These are phyloP conservation scores for Tanozyma kutaoensis DNA, from an alignment of 805 yeast genomes.

Conservation along the genomic window DNA sequence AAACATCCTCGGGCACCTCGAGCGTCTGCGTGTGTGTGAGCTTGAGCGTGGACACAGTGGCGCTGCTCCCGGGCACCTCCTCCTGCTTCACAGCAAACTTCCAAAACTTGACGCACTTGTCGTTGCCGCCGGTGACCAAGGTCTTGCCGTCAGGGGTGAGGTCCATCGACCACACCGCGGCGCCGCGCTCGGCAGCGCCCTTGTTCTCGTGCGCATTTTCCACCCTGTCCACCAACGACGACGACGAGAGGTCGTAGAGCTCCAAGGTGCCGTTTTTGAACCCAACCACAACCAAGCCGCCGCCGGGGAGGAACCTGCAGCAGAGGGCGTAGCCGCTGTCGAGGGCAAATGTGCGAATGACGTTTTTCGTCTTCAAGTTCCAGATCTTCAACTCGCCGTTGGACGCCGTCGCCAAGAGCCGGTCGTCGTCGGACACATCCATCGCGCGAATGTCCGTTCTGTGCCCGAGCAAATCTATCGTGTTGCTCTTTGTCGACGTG, in stretches of 20 bases:
- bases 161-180: slow-evolving; percentile 85
- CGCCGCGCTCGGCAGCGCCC: slow-evolving; percentile 16
- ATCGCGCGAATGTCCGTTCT: slow-evolving; percentile 79
- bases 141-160: slow-evolving; percentile 75
- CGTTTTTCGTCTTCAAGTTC: slow-evolving; percentile 63
- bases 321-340: slow-evolving; percentile 81
- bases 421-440: slow-evolving; percentile 71
- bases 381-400: slow-evolving; percentile 83
- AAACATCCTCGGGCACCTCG: slow-evolving; percentile 76
- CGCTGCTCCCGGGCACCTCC: slow-evolving; percentile 54
- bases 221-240: slow-evolving; percentile 55
- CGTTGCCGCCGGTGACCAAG: slow-evolving; percentile 88
- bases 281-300: slow-evolving; percentile 74
- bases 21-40: slow-evolving; percentile 67
- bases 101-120: slow-evolving; percentile 86
- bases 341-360: slow-evolving; percentile 60
- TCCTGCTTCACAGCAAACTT: slow-evolving; percentile 57
- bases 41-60: slow-evolving; percentile 37
- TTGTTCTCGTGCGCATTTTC: slow-evolving; percentile 48
- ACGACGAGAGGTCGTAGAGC: slow-evolving; percentile 75
- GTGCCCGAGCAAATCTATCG: slow-evolving; percentile 74
- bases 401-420: slow-evolving; percentile 76
- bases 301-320: slow-evolving; percentile 82
- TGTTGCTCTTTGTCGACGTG: slow-evolving; percentile 32
- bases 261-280: slow-evolving; percentile 79